Percentiles rank a stretch among this genome's conserved stretches.
Evolutionary conservation across 2,329 filamentous ascomycete genomes (phyloP).

Genomic region (Botrytis pseudocinerea): DNA sequence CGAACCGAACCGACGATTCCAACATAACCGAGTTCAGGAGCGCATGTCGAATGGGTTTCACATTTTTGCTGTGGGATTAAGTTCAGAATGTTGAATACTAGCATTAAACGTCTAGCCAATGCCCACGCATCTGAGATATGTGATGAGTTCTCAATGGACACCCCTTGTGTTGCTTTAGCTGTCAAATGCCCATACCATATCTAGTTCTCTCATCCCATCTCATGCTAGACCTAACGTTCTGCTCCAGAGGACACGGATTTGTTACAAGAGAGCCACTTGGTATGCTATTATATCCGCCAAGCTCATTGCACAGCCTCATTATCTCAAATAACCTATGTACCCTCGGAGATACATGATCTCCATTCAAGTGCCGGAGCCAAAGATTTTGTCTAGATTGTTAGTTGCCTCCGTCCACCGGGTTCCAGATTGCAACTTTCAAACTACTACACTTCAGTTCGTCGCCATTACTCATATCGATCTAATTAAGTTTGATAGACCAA

Average conservation of each 20-base stretch:
- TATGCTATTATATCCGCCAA: not conserved
- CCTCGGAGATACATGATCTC: not conserved
- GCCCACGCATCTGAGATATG: not conserved
- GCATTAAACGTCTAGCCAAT: not conserved
- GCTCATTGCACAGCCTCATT: not conserved
- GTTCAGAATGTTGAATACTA: not conserved
- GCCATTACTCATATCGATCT: not conserved
- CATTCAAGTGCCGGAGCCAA: not conserved
- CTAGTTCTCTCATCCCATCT: not conserved
- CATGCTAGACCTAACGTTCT: not conserved
- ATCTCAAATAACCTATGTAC: too few species aligned
- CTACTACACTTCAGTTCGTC: not conserved
- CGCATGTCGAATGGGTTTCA: not conserved
- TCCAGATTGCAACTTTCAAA: not conserved
- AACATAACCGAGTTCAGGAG: not conserved
- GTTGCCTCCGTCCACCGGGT: not conserved
- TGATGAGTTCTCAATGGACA: not conserved
- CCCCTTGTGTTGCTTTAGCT: not conserved
- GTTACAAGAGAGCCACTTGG: not conserved
- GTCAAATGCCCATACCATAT: not conserved
- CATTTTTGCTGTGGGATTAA: not conserved
- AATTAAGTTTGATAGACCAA: not conserved
- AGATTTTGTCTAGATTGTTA: not conserved
- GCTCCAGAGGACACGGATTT: not conserved
- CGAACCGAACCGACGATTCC: not conserved